Percentiles rank a stretch among this genome's conserved stretches.
Evolutionary conservation across 78 protist species (phyloP).

Genomic region (Dictyostelium discoideum): DNA sequence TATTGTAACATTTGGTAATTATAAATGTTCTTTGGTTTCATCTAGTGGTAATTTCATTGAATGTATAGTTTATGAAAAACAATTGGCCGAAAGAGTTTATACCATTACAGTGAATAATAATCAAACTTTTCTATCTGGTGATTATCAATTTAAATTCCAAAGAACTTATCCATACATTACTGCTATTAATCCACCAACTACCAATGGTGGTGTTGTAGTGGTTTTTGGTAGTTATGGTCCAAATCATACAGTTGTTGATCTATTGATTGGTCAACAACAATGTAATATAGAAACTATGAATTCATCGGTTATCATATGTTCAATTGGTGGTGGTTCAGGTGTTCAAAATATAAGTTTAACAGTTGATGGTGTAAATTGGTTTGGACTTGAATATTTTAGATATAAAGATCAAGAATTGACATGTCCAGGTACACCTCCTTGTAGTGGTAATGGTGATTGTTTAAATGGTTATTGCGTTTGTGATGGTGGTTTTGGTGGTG

Average conservation of each 20-base stretch:
- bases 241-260: background rate
- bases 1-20: background rate
- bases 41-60: background rate
- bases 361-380: background rate
- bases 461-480: background rate
- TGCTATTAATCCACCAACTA: background rate
- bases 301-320: background rate
- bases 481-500: background rate
- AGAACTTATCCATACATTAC: background rate
- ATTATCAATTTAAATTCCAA: background rate
- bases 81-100: conserved; percentile 7
- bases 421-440: background rate
- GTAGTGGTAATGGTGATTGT: conserved; percentile 7
- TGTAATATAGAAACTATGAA: background rate
- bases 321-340: background rate
- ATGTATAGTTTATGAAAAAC: background rate
- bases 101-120: background rate
- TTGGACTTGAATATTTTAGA: background rate
- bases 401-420: background rate
- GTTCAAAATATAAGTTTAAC: background rate
- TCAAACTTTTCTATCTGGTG: background rate
- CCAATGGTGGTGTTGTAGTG: background rate
- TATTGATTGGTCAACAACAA: background rate
- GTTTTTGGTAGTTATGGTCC: conserved; percentile 3
- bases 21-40: background rate